A percentile compares a stretch with the other conserved stretches of the same genome.
These are phyloP conservation scores for Fusarium sp. DNA, from an alignment of 2,329 filamentous ascomycete species.

Conservation along the genomic window DNA sequence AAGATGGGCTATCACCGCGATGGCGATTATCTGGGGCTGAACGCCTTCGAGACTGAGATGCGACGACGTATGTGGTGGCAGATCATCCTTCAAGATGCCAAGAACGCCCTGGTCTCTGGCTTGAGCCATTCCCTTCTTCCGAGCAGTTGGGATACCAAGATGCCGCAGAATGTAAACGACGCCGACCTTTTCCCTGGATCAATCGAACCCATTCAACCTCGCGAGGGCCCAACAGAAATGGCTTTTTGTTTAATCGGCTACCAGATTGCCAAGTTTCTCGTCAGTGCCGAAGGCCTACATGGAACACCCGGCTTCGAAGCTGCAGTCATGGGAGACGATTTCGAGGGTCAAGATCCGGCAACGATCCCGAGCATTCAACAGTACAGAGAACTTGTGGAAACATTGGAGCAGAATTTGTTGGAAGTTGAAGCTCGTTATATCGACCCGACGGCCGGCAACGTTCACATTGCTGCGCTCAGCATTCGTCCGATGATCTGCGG, in stretches of 20 bases:
- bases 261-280: slow-evolving; percentile 64
- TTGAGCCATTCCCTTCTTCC: slow-evolving; percentile 66
- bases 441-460: slow-evolving; percentile 65
- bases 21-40: slow-evolving; percentile 66
- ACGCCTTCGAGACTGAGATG: slow-evolving; percentile 76
- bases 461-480: slow-evolving; percentile 65
- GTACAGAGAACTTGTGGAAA: slow-evolving; percentile 58
- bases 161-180: slow-evolving; percentile 71
- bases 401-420: slow-evolving; percentile 59
- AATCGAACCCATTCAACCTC: slow-evolving; percentile 63
- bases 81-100: slow-evolving; percentile 69
- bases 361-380: slow-evolving; percentile 54
- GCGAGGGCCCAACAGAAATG: slow-evolving; percentile 72
- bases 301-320: slow-evolving; percentile 64
- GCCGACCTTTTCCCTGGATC: slow-evolving; percentile 68
- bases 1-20: slow-evolving; percentile 77
- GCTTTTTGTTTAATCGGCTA: slow-evolving; percentile 66
- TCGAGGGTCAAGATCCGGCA: slow-evolving; percentile 48
- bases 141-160: slow-evolving; percentile 68
- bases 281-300: slow-evolving; percentile 57
- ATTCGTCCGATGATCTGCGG: slow-evolving; percentile 62
- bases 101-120: slow-evolving; percentile 69
- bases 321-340: slow-evolving; percentile 62
- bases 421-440: slow-evolving; percentile 64
- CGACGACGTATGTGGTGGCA: slow-evolving; percentile 77